Evolutionary conservation across 345 rosid species (phyloP).

Genomic region (Theobroma cacao): DNA sequence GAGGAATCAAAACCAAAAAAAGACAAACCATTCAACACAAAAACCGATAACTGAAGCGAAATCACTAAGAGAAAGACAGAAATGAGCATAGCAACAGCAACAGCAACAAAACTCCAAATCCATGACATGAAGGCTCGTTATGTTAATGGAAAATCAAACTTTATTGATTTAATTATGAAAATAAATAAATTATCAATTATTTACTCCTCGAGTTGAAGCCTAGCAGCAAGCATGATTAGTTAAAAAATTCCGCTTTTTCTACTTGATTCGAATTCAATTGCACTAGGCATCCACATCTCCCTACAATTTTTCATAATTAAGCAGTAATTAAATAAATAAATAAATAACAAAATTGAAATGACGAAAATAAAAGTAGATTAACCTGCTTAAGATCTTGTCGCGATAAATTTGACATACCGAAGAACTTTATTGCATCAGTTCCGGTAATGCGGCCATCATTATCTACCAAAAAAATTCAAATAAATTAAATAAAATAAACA

Average conservation of each 20-base stretch:
- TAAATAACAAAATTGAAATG: background rate
- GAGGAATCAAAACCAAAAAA: constrained; percentile 3
- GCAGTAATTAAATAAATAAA: background rate
- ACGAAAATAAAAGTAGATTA: background rate
- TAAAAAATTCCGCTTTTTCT: background rate
- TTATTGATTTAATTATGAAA: background rate
- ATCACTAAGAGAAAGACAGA: background rate
- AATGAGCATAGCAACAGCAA: background rate
- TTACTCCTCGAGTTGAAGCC: background rate
- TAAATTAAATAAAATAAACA: background rate
- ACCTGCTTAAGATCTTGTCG: constrained; percentile 93
- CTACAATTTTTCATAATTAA: background rate
- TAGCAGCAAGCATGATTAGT: too few relatives aligned
- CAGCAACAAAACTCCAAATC: too few relatives aligned
- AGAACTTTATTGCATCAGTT: constrained; percentile 78
- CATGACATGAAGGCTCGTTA: background rate
- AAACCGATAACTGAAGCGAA: background rate
- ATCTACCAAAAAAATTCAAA: constrained; percentile 39
- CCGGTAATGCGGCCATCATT: constrained; percentile 92
- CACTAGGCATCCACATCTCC: background rate
- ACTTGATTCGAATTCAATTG: background rate
- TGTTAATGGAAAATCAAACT: background rate
- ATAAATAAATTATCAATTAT: background rate
- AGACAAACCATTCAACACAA: background rate
- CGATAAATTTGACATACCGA: constrained; percentile 69